Conservation (phyloP, 1,284 basidiomycete species). For the Tilletia horrida region DNA sequence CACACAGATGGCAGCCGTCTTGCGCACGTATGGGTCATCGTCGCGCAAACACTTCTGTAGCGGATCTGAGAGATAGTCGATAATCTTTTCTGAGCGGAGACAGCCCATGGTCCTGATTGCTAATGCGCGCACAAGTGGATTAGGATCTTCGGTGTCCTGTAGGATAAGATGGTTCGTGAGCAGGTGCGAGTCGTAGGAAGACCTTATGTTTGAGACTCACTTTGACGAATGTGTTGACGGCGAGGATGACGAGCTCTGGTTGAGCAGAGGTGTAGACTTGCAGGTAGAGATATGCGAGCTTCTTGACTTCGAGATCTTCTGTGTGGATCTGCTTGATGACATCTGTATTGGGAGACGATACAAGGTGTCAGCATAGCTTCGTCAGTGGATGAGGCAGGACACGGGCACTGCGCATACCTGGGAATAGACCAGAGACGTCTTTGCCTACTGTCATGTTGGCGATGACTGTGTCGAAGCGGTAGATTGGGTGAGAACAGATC, state of each 20-base stretch:
- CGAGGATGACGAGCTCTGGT: constrained; percentile 93
- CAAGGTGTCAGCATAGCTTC: constrained; percentile 13
- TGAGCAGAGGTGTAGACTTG: constrained; percentile 99
- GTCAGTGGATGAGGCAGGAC: neutral
- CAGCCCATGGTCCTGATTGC: constrained; percentile 98
- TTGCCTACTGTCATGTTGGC: constrained; percentile 95
- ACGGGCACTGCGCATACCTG: neutral
- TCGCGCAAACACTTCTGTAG: constrained; percentile 84
- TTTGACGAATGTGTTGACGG: constrained; percentile 95
- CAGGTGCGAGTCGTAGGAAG: neutral
- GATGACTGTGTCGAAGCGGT: constrained; percentile 30
- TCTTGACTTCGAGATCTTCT: constrained; percentile 90
- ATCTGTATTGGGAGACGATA: constrained; percentile 57
- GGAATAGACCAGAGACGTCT: constrained; percentile 88
- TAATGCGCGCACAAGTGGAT: constrained; percentile 90
- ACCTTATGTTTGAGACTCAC: constrained; percentile 16
- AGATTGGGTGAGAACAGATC: no score
- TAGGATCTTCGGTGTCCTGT: constrained; percentile 90
- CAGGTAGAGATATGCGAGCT: constrained; percentile 94
- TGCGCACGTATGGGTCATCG: constrained; percentile 95
- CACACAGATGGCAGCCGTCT: constrained; percentile 90
- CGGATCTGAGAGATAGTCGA: constrained; percentile 93
- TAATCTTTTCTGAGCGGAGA: constrained; percentile 94
- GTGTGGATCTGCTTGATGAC: constrained; percentile 98
- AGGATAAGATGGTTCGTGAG: neutral